Conservation (phyloP, 139 green algal genomes). For the Tetradesmus obliquus region DNA sequence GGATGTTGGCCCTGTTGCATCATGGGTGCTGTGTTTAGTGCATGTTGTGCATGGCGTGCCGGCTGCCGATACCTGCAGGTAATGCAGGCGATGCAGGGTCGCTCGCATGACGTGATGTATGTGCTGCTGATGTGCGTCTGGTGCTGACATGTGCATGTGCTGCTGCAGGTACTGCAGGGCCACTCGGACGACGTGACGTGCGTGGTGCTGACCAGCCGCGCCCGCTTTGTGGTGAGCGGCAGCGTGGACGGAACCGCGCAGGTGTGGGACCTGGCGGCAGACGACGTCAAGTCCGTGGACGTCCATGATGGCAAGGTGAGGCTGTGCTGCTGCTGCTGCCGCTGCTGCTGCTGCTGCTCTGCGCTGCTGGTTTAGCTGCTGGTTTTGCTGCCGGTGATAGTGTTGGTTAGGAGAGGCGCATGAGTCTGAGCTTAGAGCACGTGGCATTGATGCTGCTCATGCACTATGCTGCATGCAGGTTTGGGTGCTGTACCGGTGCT, state of each 20-base stretch:
- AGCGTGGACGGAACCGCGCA: slow-evolving; percentile 73
- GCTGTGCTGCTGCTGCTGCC: neutral
- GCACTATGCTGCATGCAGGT: neutral
- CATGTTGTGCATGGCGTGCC: no score
- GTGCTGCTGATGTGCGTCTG: neutral
- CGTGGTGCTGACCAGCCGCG: slow-evolving; percentile 70
- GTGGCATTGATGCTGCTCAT: neutral
- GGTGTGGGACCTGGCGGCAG: slow-evolving; percentile 84
- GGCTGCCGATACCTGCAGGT: no score
- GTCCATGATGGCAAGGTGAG: slow-evolving; percentile 46
- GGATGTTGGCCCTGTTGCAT: no score
- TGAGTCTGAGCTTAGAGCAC: neutral
- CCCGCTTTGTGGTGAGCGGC: slow-evolving; percentile 78
- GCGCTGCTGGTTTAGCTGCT: neutral
- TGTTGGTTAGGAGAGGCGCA: neutral
- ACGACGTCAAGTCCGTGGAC: neutral
- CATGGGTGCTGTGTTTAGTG: no score
- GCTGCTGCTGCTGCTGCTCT: neutral
- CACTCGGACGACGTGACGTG: slow-evolving; percentile 69
- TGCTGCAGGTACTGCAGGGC: slow-evolving; percentile 68
- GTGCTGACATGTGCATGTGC: neutral
- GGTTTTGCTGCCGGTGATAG: neutral
- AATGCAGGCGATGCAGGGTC: no score
- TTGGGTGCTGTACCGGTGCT: neutral
- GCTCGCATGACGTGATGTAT: no score